Base-by-base conservation (phyloP, 1,284 basidiomycete genomes). In the Marasmius tenuissimus region DNA sequence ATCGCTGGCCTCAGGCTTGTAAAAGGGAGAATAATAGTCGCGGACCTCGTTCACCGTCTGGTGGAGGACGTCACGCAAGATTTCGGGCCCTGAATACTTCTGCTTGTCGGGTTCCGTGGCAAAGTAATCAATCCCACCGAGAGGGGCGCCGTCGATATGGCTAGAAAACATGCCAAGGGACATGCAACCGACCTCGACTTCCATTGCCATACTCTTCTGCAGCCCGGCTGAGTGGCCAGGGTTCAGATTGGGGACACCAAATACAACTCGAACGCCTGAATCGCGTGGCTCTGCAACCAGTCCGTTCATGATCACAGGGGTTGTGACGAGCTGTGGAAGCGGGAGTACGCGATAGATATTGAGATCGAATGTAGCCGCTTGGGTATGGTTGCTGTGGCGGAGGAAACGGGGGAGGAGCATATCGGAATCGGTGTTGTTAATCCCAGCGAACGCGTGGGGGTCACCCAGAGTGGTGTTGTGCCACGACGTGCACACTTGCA, bases 371-470 rank as follows among this genome's bases (percentile, higher is more conserved):
- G 62, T 16, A 38, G 51, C 49, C 4, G 49, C 37, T 10, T 51
- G 48, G 6, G 6, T 14, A 34, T 53, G 50, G 35, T 33, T 49
- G 4, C 39, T 35, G 47, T 60, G 57, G 12, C 18, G 42, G 18
- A 69, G 58, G 4, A 56, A 56, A 38, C 57, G 61, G 10, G 63
- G 60, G 60, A 67, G 66, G 22, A 69, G 65, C 20, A 58, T 37
- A 22, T 67, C 66, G 22, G 65, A 65, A 51, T 69, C 67, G 35
- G 67, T 67, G 12, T 54, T 57, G 47, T 69, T 69, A 10, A 69
- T 47, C 8, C 60, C 57, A 18, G 55, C 57, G 63, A 66, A 66
- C n/a, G 57, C 35, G 14, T 59, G 42, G 9, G 63, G 52, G 42
- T 69, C 66, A 16, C 53, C 63, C 39, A 66, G 66, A 33, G 66